Percentiles rank a stretch among this genome's conserved stretches.
These are phyloP conservation scores for Wallacemonas sp. DNA, from an alignment of 208 protist genomes.

Conservation along the genomic window DNA sequence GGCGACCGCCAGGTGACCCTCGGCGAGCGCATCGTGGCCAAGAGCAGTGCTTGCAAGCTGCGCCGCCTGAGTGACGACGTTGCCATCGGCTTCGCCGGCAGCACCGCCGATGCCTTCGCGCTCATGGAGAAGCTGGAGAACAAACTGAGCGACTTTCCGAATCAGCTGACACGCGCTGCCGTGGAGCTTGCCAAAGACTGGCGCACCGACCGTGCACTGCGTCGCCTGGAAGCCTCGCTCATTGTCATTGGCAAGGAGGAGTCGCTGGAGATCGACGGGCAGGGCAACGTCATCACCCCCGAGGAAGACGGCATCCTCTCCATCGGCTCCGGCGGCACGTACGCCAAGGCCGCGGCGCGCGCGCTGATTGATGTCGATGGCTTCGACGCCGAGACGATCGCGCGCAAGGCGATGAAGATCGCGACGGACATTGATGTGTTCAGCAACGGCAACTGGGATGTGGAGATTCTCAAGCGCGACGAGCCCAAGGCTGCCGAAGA, in stretches of 20 bases:
- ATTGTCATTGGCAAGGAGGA: slow-evolving; percentile 91
- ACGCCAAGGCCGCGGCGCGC: slow-evolving; percentile 92
- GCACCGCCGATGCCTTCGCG: slow-evolving; percentile 94
- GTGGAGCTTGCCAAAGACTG: slow-evolving; percentile 96
- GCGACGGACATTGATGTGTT: slow-evolving; percentile 96
- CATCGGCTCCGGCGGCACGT: slow-evolving; percentile 93
- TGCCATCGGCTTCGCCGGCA: slow-evolving; percentile 92
- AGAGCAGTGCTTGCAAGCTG: slow-evolving; percentile 85
- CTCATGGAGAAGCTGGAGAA: slow-evolving; percentile 95
- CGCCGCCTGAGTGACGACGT: slow-evolving; percentile 79
- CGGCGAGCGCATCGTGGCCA: slow-evolving; percentile 90
- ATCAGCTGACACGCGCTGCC: slow-evolving; percentile 91
- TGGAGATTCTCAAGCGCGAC: slow-evolving; percentile 68
- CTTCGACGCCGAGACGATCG: slow-evolving; percentile 88
- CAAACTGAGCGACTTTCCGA: slow-evolving; percentile 92
- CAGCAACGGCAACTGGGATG: slow-evolving; percentile 94
- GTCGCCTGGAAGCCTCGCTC: slow-evolving; percentile 92
- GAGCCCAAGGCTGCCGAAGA: slow-evolving; percentile 3
- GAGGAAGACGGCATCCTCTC: slow-evolving; percentile 93
- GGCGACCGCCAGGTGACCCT: slow-evolving; percentile 95
- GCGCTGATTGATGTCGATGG: slow-evolving; percentile 91
- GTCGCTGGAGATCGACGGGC: slow-evolving; percentile 93
- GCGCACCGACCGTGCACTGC: slow-evolving; percentile 93
- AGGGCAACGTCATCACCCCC: slow-evolving; percentile 95
- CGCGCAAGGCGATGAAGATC: slow-evolving; percentile 94